Percentiles rank a stretch among this genome's conserved stretches.
Conservation (phyloP, 2,329 filamentous ascomycete species). For the Exophiala lecanii-corni region DNA sequence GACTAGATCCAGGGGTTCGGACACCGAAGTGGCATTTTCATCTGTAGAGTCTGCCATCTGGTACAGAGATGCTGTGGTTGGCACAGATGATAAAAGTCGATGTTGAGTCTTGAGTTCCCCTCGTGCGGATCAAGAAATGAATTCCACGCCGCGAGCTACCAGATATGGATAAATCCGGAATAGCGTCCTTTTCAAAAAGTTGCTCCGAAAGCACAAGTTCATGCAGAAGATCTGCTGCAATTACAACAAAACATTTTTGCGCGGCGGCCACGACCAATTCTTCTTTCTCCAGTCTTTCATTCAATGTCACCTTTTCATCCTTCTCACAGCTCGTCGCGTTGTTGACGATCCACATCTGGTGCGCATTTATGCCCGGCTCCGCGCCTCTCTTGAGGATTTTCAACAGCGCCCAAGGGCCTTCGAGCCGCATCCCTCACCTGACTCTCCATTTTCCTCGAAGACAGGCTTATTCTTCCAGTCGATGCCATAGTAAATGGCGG, state of each 20-base stretch:
- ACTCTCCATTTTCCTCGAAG: slow-evolving; percentile 20
- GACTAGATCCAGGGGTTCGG: slow-evolving; percentile 93
- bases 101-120: no score
- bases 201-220: neutral
- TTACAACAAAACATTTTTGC: no score
- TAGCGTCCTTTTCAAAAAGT: neutral
- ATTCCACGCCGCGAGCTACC: no score
- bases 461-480: slow-evolving; percentile 5
- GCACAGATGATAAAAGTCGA: no score
- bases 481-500: slow-evolving; percentile 6
- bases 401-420: slow-evolving; percentile 17
- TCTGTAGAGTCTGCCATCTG: slow-evolving; percentile 80
- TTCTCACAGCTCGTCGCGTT: neutral
- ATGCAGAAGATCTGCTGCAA: no score
- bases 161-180: neutral
- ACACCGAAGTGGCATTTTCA: slow-evolving; percentile 62
- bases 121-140: no score
- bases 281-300: neutral
- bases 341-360: neutral
- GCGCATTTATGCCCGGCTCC: slow-evolving; percentile 22
- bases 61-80: no score
- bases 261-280: no score
- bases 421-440: slow-evolving; percentile 23
- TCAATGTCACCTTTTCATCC: neutral
- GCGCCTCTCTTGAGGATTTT: slow-evolving; percentile 21